Evolutionary conservation across 257 asterid species (phyloP).

Genomic region (Nicotiana sylvestris): DNA sequence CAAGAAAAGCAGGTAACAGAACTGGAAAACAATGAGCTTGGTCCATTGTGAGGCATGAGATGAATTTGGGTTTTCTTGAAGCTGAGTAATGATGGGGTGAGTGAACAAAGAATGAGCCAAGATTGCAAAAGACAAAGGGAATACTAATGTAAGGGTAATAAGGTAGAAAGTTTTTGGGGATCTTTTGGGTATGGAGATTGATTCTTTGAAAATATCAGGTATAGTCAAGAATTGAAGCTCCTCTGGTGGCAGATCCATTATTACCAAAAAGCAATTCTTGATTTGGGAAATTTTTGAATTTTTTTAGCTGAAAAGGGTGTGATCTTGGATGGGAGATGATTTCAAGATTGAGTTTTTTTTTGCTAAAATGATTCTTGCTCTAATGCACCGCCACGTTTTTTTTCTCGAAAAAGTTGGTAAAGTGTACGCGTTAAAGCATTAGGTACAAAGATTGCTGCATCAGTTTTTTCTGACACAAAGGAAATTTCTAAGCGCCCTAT

Average conservation of each 20-base stretch:
- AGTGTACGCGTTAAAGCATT: neutral
- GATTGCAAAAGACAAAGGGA: constrained; percentile 90
- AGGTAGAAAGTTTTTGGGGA: constrained; percentile 82
- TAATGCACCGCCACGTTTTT: neutral
- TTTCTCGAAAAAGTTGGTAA: neutral
- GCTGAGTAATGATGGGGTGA: constrained; percentile 66
- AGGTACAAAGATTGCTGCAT: neutral
- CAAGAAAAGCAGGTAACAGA: constrained; percentile 77
- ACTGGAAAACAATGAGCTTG: constrained; percentile 64
- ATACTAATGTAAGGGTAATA: constrained; percentile 62
- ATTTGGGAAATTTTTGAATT: neutral
- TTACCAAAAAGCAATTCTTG: neutral
- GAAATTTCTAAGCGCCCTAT: neutral
- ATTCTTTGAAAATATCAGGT: constrained; percentile 61
- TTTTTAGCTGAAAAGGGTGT: neutral
- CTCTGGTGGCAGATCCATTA: constrained; percentile 77
- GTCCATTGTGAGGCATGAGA: constrained; percentile 63
- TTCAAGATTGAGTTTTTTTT: neutral
- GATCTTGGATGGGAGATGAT: neutral
- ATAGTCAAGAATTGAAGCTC: constrained; percentile 70
- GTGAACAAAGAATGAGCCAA: constrained; percentile 93
- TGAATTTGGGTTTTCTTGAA: constrained; percentile 44
- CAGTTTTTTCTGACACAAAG: neutral
- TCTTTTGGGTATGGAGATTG: constrained; percentile 71
- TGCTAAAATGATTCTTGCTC: neutral